Percentiles rank a stretch among this genome's conserved stretches.
Conservation (phyloP, 2,329 filamentous ascomycete species). For the Fusarium setosum region DNA sequence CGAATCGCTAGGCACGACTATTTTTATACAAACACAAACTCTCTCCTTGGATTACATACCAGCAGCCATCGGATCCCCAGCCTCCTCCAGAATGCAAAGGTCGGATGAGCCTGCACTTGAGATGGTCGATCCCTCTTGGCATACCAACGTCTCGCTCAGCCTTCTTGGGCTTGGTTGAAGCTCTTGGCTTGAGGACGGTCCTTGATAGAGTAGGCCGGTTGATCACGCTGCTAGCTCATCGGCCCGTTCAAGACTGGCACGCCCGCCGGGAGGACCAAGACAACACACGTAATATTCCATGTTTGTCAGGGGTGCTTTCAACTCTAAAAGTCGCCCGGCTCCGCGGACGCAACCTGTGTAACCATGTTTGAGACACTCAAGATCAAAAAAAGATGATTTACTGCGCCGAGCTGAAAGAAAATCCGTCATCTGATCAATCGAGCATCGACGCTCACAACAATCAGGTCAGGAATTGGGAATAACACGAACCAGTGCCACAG, state of each 20-base stretch:
- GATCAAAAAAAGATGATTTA: background rate
- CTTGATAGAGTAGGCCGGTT: background rate
- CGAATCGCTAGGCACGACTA: background rate
- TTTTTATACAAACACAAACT: too few relatives aligned
- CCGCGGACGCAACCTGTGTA: conserved; percentile 5
- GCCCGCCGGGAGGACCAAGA: background rate
- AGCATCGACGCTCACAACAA: background rate
- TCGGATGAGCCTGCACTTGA: conserved; percentile 10
- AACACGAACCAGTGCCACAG: background rate
- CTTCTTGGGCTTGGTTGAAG: background rate
- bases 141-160: background rate
- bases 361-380: conserved; percentile 3
- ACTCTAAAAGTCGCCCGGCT: background rate
- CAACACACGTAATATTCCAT: background rate
- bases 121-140: conserved; percentile 2
- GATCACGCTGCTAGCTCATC: background rate
- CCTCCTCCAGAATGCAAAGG: background rate
- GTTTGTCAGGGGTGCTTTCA: background rate
- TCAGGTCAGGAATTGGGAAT: conserved; percentile 3
- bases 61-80: background rate
- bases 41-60: background rate
- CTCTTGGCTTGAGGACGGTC: background rate
- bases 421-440: background rate
- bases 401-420: conserved; percentile 1
- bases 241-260: background rate